phyloP scores from a whole-genome alignment of 1,284 basidiomycete genomes.

The Pterulicium gracile region DNA sequence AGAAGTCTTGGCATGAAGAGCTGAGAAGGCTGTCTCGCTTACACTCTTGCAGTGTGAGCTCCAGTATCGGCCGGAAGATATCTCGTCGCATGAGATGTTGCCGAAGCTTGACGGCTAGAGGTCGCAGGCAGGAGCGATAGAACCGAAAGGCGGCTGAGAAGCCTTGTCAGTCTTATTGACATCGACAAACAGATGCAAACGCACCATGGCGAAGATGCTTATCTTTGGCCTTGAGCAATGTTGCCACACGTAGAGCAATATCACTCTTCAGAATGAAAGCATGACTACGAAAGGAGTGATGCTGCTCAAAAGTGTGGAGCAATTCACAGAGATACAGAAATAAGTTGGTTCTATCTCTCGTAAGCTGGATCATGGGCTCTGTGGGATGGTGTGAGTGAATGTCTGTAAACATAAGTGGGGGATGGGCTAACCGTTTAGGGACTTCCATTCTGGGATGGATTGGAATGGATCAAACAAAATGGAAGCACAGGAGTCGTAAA shows the following conservation, averaged over 20 bases:
- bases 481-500: constrained; percentile 75
- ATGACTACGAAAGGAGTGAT: constrained; percentile 86
- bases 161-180: constrained; percentile 7
- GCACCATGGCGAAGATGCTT: constrained; percentile 87
- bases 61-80: constrained; percentile 73
- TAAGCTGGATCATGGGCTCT: constrained; percentile 46
- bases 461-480: constrained; percentile 72
- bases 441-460: constrained; percentile 69
- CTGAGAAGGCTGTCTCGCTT: constrained; percentile 85
- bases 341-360: constrained; percentile 67
- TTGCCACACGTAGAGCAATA: constrained; percentile 63
- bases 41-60: constrained; percentile 75
- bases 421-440: constrained; percentile 43
- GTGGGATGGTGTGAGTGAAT: constrained; percentile 4
- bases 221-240: constrained; percentile 74
- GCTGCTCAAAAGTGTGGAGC: constrained; percentile 77
- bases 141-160: constrained; percentile 77
- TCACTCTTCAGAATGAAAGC: constrained; percentile 81
- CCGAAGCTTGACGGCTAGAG: constrained; percentile 82
- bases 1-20: constrained; percentile 92
- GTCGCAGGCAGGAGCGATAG: constrained; percentile 78
- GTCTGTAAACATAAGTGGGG: too few species aligned
- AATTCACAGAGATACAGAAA: constrained; percentile 83
- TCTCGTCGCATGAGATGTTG: constrained; percentile 81
- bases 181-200: constrained; percentile 17